Evolutionary conservation across 1,284 basidiomycete genomes (phyloP).

Genomic region (Kalmanozyma brasiliensis): DNA sequence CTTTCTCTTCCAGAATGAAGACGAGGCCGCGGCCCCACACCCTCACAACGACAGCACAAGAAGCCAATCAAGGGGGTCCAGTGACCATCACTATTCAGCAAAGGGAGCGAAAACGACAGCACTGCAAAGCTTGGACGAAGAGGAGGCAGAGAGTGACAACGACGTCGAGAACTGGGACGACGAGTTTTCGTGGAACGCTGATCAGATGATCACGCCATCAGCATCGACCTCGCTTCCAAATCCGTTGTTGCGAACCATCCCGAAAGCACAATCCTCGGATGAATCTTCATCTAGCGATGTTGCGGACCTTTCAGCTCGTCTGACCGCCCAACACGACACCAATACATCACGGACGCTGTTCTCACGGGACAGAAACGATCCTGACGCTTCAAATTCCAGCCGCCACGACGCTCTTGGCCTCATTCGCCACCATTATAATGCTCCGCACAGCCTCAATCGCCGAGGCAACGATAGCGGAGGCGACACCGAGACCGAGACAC

Average conservation of each 20-base stretch:
- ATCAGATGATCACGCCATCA: conserved; percentile 17
- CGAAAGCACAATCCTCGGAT: no score
- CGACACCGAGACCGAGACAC: conserved; percentile 41
- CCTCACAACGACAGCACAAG: background rate
- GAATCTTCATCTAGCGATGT: conserved; percentile 24
- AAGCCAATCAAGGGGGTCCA: background rate
- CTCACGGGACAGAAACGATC: conserved; percentile 10
- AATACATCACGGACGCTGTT: conserved; percentile 23
- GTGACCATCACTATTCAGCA: background rate
- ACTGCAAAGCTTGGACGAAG: background rate
- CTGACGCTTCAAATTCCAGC: background rate
- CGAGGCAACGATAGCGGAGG: conserved; percentile 28
- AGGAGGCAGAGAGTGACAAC: conserved; percentile 26
- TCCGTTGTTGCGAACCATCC: no score
- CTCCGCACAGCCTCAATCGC: background rate
- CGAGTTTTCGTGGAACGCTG: conserved; percentile 42
- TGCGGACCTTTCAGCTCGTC: conserved; percentile 39
- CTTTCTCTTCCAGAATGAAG: conserved; percentile 53
- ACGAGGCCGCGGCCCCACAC: conserved; percentile 8
- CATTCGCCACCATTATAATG: background rate
- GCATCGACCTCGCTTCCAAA: conserved; percentile 14
- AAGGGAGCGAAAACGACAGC: background rate
- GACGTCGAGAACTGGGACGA: conserved; percentile 55
- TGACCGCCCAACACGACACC: conserved; percentile 44
- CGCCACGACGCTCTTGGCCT: conserved; percentile 5